These are phyloP conservation scores for Melocanna baccifera DNA, from an alignment of 176 grass and related monocot genomes.

Conservation along the genomic window DNA sequence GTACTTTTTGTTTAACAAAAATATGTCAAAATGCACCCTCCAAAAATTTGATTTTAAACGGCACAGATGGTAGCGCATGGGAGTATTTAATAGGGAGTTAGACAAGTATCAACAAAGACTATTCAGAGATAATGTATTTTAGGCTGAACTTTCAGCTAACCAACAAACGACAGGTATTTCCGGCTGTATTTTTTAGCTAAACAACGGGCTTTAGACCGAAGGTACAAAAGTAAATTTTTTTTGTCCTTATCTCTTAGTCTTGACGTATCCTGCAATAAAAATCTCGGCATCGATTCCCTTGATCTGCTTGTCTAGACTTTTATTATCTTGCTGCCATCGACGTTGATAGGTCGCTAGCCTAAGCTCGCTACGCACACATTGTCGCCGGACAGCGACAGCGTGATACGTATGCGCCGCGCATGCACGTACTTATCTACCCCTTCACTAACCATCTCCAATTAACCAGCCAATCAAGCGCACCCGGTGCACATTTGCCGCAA, in stretches of 20 bases:
- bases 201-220: not conserved
- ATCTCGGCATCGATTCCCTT: conserved; percentile 20
- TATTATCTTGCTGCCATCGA: not conserved
- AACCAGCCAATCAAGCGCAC: not conserved
- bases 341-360: conserved; percentile 14
- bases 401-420: not conserved
- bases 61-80: no score
- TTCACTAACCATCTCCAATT: not conserved
- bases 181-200: not conserved
- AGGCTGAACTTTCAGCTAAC: not conserved
- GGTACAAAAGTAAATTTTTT: not conserved
- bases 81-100: no score
- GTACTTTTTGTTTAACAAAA: no score
- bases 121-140: not conserved
- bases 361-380: not conserved
- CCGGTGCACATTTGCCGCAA: not conserved
- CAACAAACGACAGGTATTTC: not conserved
- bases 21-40: no score
- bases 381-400: conserved; percentile 10
- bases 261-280: not conserved
- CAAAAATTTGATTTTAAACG: no score
- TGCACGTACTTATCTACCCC: not conserved
- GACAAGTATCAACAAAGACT: not conserved
- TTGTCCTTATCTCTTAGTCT: not conserved
- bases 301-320: conserved; percentile 10